Conservation (phyloP, 257 asterid genomes). For the Salvia miltiorrhiza region DNA sequence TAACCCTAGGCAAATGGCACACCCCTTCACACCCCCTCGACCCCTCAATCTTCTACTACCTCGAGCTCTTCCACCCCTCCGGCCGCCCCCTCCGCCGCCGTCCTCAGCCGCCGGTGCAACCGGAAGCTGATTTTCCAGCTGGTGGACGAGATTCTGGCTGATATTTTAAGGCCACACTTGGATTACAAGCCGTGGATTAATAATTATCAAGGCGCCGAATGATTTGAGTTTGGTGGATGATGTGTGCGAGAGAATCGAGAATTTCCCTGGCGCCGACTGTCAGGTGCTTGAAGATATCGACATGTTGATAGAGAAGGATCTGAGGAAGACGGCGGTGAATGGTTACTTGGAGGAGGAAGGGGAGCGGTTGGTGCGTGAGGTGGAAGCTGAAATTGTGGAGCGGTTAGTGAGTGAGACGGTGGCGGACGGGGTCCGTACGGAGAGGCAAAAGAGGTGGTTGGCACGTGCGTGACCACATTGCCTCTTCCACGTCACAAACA, state of each 20-base stretch:
- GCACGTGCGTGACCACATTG: conserved; percentile 57
- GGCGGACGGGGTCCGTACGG: conserved; percentile 28
- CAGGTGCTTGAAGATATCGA: conserved; percentile 70
- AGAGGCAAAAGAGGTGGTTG: conserved; percentile 30
- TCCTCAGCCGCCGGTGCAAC: conserved; percentile 41
- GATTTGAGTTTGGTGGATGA: conserved; percentile 22
- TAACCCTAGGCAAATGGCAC: conserved; percentile 53
- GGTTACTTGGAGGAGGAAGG: conserved; percentile 36
- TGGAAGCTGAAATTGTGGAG: conserved; percentile 61
- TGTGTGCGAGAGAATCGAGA: conserved; percentile 39
- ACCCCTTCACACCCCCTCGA: conserved; percentile 64
- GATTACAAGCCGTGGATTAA: conserved; percentile 20
- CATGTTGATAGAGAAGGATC: conserved; percentile 47
- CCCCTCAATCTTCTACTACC: conserved; percentile 71
- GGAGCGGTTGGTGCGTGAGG: conserved; percentile 50
- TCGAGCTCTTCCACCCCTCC: conserved; percentile 61
- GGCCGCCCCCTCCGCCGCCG: conserved; percentile 15
- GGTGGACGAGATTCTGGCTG: conserved; percentile 56
- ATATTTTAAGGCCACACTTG: conserved; percentile 36
- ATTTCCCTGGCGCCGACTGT: conserved; percentile 55
- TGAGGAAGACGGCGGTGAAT: conserved; percentile 9
- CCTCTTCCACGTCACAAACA: conserved; percentile 41
- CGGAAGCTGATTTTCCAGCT: conserved; percentile 71
- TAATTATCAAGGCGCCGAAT: background rate
- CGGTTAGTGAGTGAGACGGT: conserved; percentile 56